Percentiles rank a stretch among this genome's conserved stretches.
phyloP scores from a whole-genome alignment of 345 rosid species.

The Bruguiera gymnorhiza region DNA sequence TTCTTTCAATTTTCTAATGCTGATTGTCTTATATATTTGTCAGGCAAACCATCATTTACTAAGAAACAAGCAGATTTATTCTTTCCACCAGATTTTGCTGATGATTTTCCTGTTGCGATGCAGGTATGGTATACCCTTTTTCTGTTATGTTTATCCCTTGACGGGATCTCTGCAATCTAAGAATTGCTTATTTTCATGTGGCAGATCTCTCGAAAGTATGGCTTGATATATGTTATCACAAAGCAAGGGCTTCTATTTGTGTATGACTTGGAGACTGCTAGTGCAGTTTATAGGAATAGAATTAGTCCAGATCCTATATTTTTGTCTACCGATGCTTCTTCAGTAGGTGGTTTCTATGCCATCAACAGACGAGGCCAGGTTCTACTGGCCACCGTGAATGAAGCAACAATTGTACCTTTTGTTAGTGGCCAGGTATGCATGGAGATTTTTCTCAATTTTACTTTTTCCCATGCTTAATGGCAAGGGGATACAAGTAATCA shows the following conservation, averaged over 20 bases:
- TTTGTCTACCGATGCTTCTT: conserved; percentile 87
- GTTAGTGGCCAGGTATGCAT: conserved; percentile 87
- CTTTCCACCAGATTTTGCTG: conserved; percentile 29
- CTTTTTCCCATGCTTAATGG: background rate
- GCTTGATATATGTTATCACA: conserved; percentile 81
- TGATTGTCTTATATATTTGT: background rate
- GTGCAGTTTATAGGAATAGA: conserved; percentile 90
- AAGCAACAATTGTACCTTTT: conserved; percentile 83
- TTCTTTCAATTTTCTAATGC: background rate
- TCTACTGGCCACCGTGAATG: conserved; percentile 76
- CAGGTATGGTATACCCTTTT: conserved; percentile 12
- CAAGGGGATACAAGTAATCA: background rate
- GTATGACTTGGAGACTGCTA: conserved; percentile 91
- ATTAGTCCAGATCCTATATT: conserved; percentile 97
- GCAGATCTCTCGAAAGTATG: conserved; percentile 91
- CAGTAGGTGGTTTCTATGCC: conserved; percentile 86
- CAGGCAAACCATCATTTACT: conserved; percentile 26
- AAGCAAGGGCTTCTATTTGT: conserved; percentile 93
- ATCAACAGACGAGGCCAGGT: conserved; percentile 60
- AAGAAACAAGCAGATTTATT: conserved; percentile 29
- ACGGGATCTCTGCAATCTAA: background rate
- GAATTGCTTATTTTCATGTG: background rate
- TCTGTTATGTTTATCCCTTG: background rate
- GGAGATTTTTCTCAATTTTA: background rate
- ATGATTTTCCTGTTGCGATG: conserved; percentile 30